Percentiles rank a stretch among this genome's conserved stretches.
Conservation (phyloP, 495 filamentous ascomycete species). For the Tuber calosporum region DNA sequence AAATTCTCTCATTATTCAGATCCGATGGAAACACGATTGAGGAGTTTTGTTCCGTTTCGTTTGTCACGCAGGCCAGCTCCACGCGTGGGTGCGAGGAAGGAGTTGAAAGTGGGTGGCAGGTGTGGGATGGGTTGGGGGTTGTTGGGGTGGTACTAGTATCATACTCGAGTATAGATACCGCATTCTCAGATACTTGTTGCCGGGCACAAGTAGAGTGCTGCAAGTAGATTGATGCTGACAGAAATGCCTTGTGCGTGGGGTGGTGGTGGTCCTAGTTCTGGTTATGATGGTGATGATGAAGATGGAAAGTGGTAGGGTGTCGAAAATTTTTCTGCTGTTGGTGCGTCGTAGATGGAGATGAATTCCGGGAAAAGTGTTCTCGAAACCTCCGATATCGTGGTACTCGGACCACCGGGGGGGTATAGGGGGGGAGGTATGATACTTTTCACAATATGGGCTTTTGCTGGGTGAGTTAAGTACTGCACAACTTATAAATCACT, state of each 20-base stretch:
- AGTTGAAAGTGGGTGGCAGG: background rate
- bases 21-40: background rate
- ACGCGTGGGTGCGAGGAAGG: background rate
- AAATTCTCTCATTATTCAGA: background rate
- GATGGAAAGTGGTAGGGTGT: background rate
- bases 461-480: background rate
- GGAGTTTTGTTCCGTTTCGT: background rate
- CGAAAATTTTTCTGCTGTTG: background rate
- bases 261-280: background rate
- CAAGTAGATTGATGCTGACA: background rate
- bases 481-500: background rate
- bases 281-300: background rate
- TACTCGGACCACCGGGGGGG: background rate
- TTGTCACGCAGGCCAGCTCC: background rate
- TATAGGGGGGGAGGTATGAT: too few relatives aligned
- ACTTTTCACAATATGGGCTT: background rate
- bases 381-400: background rate
- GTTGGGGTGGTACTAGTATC: too few relatives aligned
- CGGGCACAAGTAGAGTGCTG: background rate
- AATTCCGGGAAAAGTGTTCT: background rate
- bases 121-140: background rate
- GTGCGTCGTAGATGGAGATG: background rate
- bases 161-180: too few relatives aligned
- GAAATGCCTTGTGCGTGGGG: background rate
- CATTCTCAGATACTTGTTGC: too few relatives aligned